phyloP scores from a whole-genome alignment of 2,329 filamentous ascomycete genomes.

The Fusarium sp. region DNA sequence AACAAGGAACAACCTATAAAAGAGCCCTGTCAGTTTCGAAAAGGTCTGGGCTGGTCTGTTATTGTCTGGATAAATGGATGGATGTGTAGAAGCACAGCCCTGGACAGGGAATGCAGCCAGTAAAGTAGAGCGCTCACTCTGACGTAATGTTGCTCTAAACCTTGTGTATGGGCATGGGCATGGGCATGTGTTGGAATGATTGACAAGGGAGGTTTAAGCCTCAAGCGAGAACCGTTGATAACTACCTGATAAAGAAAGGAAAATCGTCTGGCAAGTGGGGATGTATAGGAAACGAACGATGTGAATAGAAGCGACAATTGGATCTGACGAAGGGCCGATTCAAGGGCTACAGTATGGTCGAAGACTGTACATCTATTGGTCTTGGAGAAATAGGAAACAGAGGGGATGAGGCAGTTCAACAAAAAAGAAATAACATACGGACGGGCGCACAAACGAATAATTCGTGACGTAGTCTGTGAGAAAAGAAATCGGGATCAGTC shows the following conservation, averaged over 20 bases:
- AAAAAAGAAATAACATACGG: slow-evolving; percentile 7
- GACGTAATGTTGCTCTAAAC: slow-evolving; percentile 45
- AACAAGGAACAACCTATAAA: slow-evolving; percentile 27
- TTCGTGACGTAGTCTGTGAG: slow-evolving; percentile 43
- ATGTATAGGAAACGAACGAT: slow-evolving; percentile 21
- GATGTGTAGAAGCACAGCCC: slow-evolving; percentile 8
- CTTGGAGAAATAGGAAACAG: slow-evolving; percentile 13
- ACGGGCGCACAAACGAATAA: slow-evolving; percentile 12
- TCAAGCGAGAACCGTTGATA: slow-evolving; percentile 32
- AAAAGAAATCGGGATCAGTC: slow-evolving; percentile 30
- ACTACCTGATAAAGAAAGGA: slow-evolving; percentile 26
- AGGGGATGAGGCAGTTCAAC: slow-evolving; percentile 21
- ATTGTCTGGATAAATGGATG: slow-evolving; percentile 26
- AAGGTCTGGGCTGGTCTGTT: slow-evolving; percentile 22
- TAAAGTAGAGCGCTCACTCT: slow-evolving; percentile 35
- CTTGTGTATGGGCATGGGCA: background rate
- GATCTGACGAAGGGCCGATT: slow-evolving; percentile 31
- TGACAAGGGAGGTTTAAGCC: slow-evolving; percentile 36
- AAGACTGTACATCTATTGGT: slow-evolving; percentile 1
- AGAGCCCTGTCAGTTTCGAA: slow-evolving; percentile 30
- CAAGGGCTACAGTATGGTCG: slow-evolving; percentile 4
- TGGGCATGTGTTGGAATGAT: slow-evolving; percentile 28
- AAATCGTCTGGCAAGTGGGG: slow-evolving; percentile 31
- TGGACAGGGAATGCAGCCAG: slow-evolving; percentile 42
- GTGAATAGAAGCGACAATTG: slow-evolving; percentile 17